phyloP scores from a whole-genome alignment of 78 protist species.

The Dictyostelium purpureum region DNA sequence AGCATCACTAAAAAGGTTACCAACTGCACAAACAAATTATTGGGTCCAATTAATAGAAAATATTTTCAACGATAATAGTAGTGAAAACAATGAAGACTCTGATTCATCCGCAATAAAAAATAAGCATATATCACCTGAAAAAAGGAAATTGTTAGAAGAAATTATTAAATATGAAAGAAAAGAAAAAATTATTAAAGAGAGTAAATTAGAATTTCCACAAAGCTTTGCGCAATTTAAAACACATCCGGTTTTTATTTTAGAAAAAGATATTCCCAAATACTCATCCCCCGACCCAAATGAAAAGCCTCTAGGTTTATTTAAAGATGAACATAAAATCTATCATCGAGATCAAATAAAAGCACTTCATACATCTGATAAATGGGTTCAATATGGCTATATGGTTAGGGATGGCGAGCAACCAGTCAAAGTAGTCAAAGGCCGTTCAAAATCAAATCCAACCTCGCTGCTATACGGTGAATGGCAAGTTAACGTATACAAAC shows the following conservation, averaged over 20 bases:
- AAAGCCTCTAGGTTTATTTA: constrained; percentile 57
- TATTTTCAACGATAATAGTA: not conserved
- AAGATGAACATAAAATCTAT: constrained; percentile 17
- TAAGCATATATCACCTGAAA: not conserved
- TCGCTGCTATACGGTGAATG: constrained; percentile 58
- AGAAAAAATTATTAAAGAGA: not conserved
- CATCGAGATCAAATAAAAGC: not conserved
- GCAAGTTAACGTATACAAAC: constrained; percentile 48
- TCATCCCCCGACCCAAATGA: constrained; percentile 4
- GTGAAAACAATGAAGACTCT: not conserved
- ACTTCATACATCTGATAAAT: constrained; percentile 69
- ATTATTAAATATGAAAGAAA: not conserved
- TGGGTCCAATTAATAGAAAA: constrained; percentile 18
- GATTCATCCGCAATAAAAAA: not conserved
- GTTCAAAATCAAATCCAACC: constrained; percentile 8
- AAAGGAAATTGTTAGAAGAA: not conserved
- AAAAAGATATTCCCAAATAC: constrained; percentile 59
- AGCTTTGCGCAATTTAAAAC: constrained; percentile 22
- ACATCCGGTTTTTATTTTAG: constrained; percentile 42
- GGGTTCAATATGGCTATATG: constrained; percentile 70
- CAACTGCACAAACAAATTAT: constrained; percentile 1
- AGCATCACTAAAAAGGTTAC: constrained; percentile 24
- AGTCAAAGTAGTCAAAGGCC: constrained; percentile 45
- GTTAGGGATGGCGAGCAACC: constrained; percentile 57
- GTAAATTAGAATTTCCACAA: constrained; percentile 10